These are phyloP conservation scores for Pseudocercospora vitis DNA, from an alignment of 2,329 filamentous ascomycete genomes.

Conservation along the genomic window DNA sequence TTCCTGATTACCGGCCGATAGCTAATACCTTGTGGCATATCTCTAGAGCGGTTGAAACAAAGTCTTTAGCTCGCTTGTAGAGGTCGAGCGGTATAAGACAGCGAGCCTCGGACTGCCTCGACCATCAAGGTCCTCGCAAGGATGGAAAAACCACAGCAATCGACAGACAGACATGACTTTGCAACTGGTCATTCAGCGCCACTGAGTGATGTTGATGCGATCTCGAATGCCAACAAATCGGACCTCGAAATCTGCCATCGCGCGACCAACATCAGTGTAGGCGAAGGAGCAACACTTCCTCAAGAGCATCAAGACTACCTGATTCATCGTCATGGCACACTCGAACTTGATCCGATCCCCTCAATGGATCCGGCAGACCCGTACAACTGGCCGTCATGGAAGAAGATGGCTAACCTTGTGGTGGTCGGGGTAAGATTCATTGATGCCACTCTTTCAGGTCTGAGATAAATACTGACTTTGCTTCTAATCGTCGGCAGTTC, in stretches of 20 bases:
- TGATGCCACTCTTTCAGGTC: slow-evolving; percentile 46
- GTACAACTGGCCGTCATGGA: slow-evolving; percentile 57
- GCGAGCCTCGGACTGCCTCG: background rate
- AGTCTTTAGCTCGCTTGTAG: background rate
- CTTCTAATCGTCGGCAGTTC: too few relatives aligned
- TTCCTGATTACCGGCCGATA: background rate
- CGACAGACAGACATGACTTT: slow-evolving; percentile 10
- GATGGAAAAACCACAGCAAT: background rate
- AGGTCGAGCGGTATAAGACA: background rate
- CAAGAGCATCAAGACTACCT: slow-evolving; percentile 53
- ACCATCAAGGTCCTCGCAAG: background rate
- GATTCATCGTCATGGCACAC: slow-evolving; percentile 53
- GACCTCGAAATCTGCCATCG: slow-evolving; percentile 29
- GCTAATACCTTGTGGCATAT: background rate
- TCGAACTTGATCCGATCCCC: slow-evolving; percentile 56
- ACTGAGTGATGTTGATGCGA: background rate
- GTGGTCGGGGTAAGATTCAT: too few relatives aligned
- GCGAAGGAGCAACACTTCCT: slow-evolving; percentile 39
- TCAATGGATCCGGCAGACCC: slow-evolving; percentile 53
- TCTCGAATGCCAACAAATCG: slow-evolving; percentile 11
- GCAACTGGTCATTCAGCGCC: slow-evolving; percentile 1
- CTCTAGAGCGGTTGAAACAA: background rate
- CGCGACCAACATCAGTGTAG: slow-evolving; percentile 32
- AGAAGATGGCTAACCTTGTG: slow-evolving; percentile 50
- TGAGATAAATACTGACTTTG: too few relatives aligned